Base-by-base conservation (phyloP, 2,329 filamentous ascomycete species). In the Calonectria hawksworthii region DNA sequence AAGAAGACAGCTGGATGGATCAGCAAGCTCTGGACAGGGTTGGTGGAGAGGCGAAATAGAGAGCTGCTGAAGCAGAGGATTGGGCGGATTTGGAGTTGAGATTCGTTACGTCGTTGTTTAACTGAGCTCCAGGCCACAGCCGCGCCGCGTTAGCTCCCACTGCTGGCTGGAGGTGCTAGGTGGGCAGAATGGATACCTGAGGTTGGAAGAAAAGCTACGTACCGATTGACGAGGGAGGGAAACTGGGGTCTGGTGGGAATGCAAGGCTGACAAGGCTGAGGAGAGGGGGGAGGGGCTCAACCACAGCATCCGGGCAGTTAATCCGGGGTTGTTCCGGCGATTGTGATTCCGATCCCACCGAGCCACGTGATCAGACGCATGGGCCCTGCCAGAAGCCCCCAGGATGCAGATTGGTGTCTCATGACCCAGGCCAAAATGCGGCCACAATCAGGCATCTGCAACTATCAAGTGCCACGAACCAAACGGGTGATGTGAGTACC, bases 51-150 rank as follows among this genome's bases (percentile, higher is more conserved):
- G 26, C 47, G 51, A 65, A 73, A 54, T 63, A 61, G n/a, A 68
- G 73, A 64, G 64, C 51, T 71, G 69, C 66, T 69, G 67, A 52
- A 68, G 75, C 68, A 61, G 75, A 73, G 56, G 69, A 65, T 74
- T 73, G 68, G 73, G 75, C 70, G 69, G 64, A 77, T 75, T 72
- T 74, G 73, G 74, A 32, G 71, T 79, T 71, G 76, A 74, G 73
- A 50, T 70, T 73, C 63, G 73, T 75, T 75, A 70, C 64, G 70
- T 69, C 73, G 67, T 78, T 78, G 70, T 75, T 72, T 63, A 63
- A 78, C 76, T 75, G 83, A 87, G 86, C 86, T 88, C 86, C 83
- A 88, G 87, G 87, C 68, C 87, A 88, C 81, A 82, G 78, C 78
- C 72, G 72, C 79, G 83, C 83, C 83, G 83, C 83, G 83, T 81